phyloP scores from a whole-genome alignment of 1,284 basidiomycete genomes.

The Cryptococcus maquisensis region DNA sequence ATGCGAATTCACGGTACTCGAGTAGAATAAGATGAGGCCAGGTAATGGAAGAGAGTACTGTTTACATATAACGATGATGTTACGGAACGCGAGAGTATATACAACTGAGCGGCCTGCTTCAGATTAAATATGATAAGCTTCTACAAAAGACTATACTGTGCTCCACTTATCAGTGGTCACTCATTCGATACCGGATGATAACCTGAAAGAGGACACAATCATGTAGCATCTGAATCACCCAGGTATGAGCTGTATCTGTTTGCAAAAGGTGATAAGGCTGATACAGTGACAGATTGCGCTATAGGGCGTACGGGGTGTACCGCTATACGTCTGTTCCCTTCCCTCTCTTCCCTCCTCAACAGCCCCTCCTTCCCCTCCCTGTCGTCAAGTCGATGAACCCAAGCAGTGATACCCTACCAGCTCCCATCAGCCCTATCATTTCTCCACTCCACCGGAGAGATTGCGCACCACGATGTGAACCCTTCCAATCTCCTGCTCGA shows the following conservation, averaged over 20 bases:
- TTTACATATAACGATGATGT: too few relatives aligned
- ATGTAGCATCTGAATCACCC: conserved; percentile 6
- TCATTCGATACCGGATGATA: conserved; percentile 13
- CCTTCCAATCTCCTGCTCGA: conserved; percentile 73
- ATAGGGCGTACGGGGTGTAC: too few relatives aligned
- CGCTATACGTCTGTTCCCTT: conserved; percentile 5
- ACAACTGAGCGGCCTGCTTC: too few relatives aligned
- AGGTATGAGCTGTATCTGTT: conserved; percentile 8
- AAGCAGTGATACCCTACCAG: conserved; percentile 11
- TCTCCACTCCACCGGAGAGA: conserved; percentile 59
- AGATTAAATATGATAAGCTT: too few relatives aligned
- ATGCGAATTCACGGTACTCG: too few relatives aligned
- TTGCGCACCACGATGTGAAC: conserved; percentile 87
- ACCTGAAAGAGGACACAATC: conserved; percentile 8
- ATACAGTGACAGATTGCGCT: conserved; percentile 7
- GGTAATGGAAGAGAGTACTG: too few relatives aligned
- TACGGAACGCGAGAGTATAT: too few relatives aligned
- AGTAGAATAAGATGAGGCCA: too few relatives aligned
- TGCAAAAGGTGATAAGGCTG: not conserved
- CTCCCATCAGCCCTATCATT: conserved; percentile 63
- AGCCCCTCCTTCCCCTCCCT: conserved; percentile 5
- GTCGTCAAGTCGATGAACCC: not conserved
- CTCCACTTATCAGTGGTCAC: too few relatives aligned
- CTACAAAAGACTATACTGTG: too few relatives aligned
- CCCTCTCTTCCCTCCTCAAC: conserved; percentile 6